Evolutionary conservation across 78 protist genomes (phyloP), one percentile per base, ranked within the genome.

Genomic region (Chrysochromulina tobinii): DNA sequence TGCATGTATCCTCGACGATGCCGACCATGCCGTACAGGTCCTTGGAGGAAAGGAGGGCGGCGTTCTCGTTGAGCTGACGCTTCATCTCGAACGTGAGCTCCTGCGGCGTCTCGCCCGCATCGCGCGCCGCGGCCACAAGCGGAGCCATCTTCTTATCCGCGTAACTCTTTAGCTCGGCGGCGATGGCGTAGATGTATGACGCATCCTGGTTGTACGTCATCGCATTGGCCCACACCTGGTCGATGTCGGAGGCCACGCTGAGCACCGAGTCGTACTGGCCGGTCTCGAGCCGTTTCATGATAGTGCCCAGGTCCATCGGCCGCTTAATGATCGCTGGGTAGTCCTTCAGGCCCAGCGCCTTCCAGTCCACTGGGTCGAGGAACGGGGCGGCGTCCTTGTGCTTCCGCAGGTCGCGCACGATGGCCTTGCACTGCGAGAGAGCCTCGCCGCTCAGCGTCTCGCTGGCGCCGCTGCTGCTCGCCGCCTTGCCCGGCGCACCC

Each of bases 241-340:
- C 87, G 23, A 79, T 12, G 61, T 79, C 87, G 15, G 9, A 9
- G 57, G 5, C 18, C 17, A 79, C 50, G 9, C 18, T 1, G 57
- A 5, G 51, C 51, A 79, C 87, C 3, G 50, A 23, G 9, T 38
- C 3, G 38, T 79, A 79, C 25, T 79, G 25, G 54, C 87, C 64
- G 9, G 20, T 64, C 8, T 79, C 87, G 5, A 79, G 87, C 64
- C 48, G 61, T 15, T 8, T 1, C 51, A 14, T 2, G 50, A 79
- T 25, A 14, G 87, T 79, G n/a, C 85, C 91, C 2, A 89, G 53
- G 67, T 89, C 91, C 91, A 89, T 89, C 66, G 91, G 91, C 57
- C 75, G 20, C 61, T 89, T 61, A 69, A 89, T 73, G 50, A 89
- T 27, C 67, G 50, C 57, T 20, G 51, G 72, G 85, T 89, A 89